These are phyloP conservation scores for Backusella tarrabulga DNA, from an alignment of 192 early-diverging fungal genomes.

Conservation along the genomic window DNA sequence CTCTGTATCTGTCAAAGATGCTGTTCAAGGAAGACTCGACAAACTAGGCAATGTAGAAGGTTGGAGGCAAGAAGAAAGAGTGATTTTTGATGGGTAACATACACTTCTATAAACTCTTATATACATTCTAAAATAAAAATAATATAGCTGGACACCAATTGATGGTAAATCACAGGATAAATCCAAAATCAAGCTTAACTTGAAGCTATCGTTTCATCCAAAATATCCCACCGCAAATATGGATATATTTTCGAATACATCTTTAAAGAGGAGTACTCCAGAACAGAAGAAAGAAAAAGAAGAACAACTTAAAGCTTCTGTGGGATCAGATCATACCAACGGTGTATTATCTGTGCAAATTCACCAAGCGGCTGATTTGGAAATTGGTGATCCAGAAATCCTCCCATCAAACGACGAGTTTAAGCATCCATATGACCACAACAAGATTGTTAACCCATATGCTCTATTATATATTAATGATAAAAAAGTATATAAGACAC, in stretches of 20 bases:
- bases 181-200: conserved; percentile 28
- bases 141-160: conserved; percentile 24
- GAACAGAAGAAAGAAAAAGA: background rate
- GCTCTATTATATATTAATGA: conserved; percentile 29
- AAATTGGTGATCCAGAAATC: conserved; percentile 20
- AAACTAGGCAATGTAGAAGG: conserved; percentile 20
- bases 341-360: conserved; percentile 15
- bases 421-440: conserved; percentile 24
- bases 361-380: conserved; percentile 26
- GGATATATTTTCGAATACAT: background rate
- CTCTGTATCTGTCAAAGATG: conserved; percentile 17
- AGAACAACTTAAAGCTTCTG: background rate
- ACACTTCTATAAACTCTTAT: background rate
- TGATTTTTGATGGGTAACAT: conserved; percentile 28
- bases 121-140: background rate
- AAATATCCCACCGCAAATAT: conserved; percentile 23
- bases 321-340: background rate
- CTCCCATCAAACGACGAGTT: conserved; percentile 1
- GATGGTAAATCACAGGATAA: conserved; percentile 19
- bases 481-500: conserved; percentile 20
- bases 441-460: conserved; percentile 24
- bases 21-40: conserved; percentile 8
- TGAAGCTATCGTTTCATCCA: conserved; percentile 26
- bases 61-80: conserved; percentile 18
- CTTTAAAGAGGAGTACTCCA: background rate